A percentile compares a stretch with the other conserved stretches of the same genome.
Evolutionary conservation across 805 yeast species (phyloP).

Genomic region (Cephaloascus albidus): DNA sequence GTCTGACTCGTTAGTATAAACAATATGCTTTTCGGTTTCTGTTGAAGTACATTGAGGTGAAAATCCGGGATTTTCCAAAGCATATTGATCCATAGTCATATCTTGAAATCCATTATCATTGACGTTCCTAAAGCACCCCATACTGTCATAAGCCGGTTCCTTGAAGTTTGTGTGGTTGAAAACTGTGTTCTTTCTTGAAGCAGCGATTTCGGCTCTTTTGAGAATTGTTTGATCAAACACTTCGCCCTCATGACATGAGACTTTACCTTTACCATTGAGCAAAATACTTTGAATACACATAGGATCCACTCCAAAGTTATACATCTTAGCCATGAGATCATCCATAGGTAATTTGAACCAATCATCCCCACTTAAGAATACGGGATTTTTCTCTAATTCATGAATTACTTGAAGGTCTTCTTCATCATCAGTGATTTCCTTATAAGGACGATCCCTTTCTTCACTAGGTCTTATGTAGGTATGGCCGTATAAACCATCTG

Average conservation of each 20-base stretch:
- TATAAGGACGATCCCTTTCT: conserved; percentile 19
- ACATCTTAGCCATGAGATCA: conserved; percentile 22
- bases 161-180: conserved; percentile 1
- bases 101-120: conserved; percentile 7
- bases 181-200: not conserved
- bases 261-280: conserved; percentile 20
- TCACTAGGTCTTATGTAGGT: conserved; percentile 28
- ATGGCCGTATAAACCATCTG: conserved; percentile 41
- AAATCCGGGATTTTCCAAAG: conserved; percentile 15
- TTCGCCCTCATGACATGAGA: conserved; percentile 10
- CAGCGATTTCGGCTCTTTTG: conserved; percentile 4
- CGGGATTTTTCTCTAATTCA: conserved; percentile 15
- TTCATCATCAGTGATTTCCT: conserved; percentile 12
- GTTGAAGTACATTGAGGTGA: conserved; percentile 13
- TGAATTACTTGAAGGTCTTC: conserved; percentile 17
- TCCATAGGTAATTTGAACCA: conserved; percentile 25
- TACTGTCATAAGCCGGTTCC: conserved; percentile 6
- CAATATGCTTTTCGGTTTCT: conserved; percentile 8
- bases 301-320: conserved; percentile 21
- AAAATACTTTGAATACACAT: conserved; percentile 19
- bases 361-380: conserved; percentile 25
- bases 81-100: conserved; percentile 8
- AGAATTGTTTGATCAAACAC: conserved; percentile 7
- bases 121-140: conserved; percentile 12
- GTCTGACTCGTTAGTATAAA: conserved; percentile 10